phyloP scores from a whole-genome alignment of 345 rosid genomes.

The Citropsis articulata region DNA sequence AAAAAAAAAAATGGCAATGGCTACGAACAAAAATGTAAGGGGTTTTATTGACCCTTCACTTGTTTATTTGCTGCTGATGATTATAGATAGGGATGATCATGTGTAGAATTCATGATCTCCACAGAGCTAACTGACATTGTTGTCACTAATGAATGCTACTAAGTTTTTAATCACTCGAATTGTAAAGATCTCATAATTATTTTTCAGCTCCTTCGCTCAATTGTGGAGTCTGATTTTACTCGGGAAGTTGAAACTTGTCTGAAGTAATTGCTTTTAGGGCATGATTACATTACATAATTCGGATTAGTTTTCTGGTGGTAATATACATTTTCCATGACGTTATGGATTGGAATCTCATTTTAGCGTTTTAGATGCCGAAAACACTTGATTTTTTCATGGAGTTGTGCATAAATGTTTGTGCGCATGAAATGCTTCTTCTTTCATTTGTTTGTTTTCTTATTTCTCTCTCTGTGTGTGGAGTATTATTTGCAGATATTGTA shows the following conservation, averaged over 20 bases:
- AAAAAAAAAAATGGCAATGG: not conserved
- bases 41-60: not conserved
- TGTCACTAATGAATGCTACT: not conserved
- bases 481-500: conserved; percentile 61
- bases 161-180: not conserved
- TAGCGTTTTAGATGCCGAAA: not conserved
- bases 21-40: not conserved
- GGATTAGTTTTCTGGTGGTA: not conserved
- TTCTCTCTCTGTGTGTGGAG: not conserved
- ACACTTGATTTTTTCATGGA: not conserved
- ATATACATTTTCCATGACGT: not conserved
- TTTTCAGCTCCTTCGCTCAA: not conserved
- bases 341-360: not conserved
- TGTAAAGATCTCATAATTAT: not conserved
- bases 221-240: not conserved
- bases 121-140: not conserved
- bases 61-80: not conserved
- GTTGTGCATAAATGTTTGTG: not conserved
- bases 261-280: not conserved
- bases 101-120: not conserved
- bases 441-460: conserved; percentile 12
- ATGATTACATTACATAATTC: not conserved
- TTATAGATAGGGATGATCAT: not conserved
- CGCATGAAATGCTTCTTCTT: not conserved
- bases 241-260: not conserved